phyloP scores from a whole-genome alignment of 148 eudicot genomes.

The Agrostemma githago region DNA sequence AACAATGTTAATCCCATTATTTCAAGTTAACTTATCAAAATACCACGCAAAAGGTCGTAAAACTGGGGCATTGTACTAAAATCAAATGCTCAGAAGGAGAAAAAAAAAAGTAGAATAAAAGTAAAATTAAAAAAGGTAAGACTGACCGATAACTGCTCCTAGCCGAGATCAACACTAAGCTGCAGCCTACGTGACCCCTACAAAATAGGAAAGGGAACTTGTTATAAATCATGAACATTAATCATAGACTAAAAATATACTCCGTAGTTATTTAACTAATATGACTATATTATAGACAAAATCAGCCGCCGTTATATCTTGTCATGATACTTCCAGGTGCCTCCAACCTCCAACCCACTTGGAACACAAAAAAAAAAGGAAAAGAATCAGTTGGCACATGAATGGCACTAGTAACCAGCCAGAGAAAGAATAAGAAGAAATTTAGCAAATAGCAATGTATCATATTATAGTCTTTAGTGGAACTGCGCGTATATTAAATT shows the following conservation, averaged over 20 bases:
- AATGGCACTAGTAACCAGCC: constrained; percentile 18
- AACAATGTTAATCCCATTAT: too few species aligned
- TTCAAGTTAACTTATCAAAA: background rate
- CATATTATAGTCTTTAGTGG: constrained; percentile 6
- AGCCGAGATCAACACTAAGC: constrained; percentile 22
- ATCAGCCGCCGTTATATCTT: constrained; percentile 17
- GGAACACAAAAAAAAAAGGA: constrained; percentile 20
- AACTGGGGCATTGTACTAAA: background rate
- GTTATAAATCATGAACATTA: constrained; percentile 9
- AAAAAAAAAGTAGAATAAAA: background rate
- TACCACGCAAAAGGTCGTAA: background rate
- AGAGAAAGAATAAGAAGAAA: constrained; percentile 3
- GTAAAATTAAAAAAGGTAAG: background rate
- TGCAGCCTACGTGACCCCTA: constrained; percentile 26
- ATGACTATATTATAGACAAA: constrained; percentile 1
- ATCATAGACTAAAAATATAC: background rate
- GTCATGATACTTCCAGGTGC: constrained; percentile 29
- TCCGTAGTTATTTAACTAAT: background rate
- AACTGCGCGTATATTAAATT: constrained; percentile 12
- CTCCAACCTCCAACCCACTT: constrained; percentile 25
- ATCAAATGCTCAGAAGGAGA: background rate
- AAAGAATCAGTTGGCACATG: constrained; percentile 26
- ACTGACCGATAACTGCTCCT: constrained; percentile 10
- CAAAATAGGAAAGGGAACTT: constrained; percentile 15
- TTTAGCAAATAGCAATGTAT: background rate